Base-by-base conservation (phyloP, 2,329 filamentous ascomycete genomes). In the Ophiostoma perfectum region DNA sequence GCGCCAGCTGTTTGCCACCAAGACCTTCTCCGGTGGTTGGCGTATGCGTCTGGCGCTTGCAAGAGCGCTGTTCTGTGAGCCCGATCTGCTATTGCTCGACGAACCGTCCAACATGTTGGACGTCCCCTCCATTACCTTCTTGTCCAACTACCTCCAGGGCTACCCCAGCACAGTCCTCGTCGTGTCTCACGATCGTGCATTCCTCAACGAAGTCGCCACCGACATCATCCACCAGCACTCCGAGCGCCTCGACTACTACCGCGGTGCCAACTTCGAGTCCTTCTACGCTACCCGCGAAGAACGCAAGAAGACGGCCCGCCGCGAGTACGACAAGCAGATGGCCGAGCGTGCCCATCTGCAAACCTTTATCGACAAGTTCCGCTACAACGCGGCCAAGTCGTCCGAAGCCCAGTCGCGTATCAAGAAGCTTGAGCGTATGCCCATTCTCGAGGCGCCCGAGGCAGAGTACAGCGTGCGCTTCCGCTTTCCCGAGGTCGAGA, bases 21-120 rank as follows among this genome's bases (percentile, higher is more conserved):
- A 92, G 84, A 98, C 94, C 5, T 99, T 99, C 81, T 99, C 95
- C 67, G 95, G 95, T 85, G 95, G 95, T 90, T 99, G 95, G 95
- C 89, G 95, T 80, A 99, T 99, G 95, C 90, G 95, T 83, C 82
- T 99, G 75, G 95, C 95, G 14, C 85, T 99, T 71, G 95, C 95
- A 12, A 85, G 95, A 84, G 95, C 95, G 14, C 86, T 99, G 47
- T 99, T 99, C 83, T 99, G 95, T 81, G 95, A 99, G 78, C 95
- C 95, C 60, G 95, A 99, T 80, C 83, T 99, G 66, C 81, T 99
- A 70, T 85, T 99, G 78, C 92, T 99, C 74, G 95, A 99, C 82
- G 95, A 99, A 88, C 95, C 95, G 81, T 98, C 94, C 68, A 98
- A 98, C 88, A 98, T 98, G 94, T 93, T 99, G 92, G 95, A 98